Evolutionary conservation across 2,329 filamentous ascomycete species (phyloP).

Genomic region (Dissoconium aciculare): DNA sequence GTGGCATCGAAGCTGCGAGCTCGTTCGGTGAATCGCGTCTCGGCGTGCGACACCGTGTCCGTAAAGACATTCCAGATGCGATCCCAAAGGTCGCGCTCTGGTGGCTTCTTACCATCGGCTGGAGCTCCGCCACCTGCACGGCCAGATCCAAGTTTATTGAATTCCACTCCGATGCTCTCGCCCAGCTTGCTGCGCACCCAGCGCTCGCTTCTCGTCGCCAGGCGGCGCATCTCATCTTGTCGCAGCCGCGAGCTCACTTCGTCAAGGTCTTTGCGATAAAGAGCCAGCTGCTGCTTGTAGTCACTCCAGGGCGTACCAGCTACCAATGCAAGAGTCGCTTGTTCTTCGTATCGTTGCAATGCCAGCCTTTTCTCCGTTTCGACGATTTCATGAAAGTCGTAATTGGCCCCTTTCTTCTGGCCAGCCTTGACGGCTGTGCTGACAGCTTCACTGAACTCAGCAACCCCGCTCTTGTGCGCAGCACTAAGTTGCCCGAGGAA

Average conservation of each 20-base stretch:
- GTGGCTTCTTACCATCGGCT: slow-evolving; percentile 58
- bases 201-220: slow-evolving; percentile 80
- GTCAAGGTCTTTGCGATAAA: slow-evolving; percentile 83
- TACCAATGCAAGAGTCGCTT: slow-evolving; percentile 60
- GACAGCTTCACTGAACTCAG: slow-evolving; percentile 75
- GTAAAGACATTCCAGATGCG: slow-evolving; percentile 81
- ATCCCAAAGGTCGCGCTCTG: slow-evolving; percentile 88
- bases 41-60: slow-evolving; percentile 68
- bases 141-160: slow-evolving; percentile 88
- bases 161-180: slow-evolving; percentile 80
- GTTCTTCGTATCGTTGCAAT: slow-evolving; percentile 57
- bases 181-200: slow-evolving; percentile 81
- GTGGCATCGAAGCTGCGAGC: slow-evolving; percentile 90
- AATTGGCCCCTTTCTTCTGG: slow-evolving; percentile 77
- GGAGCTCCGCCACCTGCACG: slow-evolving; percentile 69
- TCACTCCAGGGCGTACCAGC: slow-evolving; percentile 76
- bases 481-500: slow-evolving; percentile 80
- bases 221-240: slow-evolving; percentile 87
- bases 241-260: slow-evolving; percentile 72
- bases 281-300: slow-evolving; percentile 60
- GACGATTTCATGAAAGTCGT: slow-evolving; percentile 94
- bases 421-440: slow-evolving; percentile 74
- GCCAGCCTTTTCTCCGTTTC: slow-evolving; percentile 64
- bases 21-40: slow-evolving; percentile 69
- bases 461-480: slow-evolving; percentile 75